A percentile compares a stretch with the other conserved stretches of the same genome.
phyloP scores from a whole-genome alignment of 768 basidiomycete genomes.

The Phlebiopsis gigantea region DNA sequence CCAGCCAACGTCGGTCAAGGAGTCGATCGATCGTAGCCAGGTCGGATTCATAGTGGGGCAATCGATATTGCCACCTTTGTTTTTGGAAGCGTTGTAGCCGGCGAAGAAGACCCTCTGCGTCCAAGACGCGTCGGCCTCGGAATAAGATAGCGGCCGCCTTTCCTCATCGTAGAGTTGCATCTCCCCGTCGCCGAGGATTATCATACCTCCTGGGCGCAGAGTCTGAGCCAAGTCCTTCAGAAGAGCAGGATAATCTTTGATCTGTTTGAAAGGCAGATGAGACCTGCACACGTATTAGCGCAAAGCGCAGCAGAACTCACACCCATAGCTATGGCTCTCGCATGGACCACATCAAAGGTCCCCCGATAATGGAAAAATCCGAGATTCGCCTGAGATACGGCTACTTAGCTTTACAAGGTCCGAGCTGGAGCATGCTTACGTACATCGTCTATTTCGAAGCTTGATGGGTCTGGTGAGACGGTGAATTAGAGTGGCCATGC shows the following conservation, averaged over 20 bases:
- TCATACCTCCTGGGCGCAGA: conserved; percentile 27
- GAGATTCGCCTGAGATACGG: conserved; percentile 24
- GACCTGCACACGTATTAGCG: background rate
- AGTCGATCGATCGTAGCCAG: conserved; percentile 23
- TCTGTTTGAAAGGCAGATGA: conserved; percentile 13
- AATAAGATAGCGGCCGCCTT: conserved; percentile 19
- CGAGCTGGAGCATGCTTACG: conserved; percentile 1
- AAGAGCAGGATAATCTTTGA: conserved; percentile 25
- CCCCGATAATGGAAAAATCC: conserved; percentile 29
- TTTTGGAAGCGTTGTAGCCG: conserved; percentile 29
- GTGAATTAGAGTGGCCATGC: background rate
- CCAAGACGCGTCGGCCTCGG: conserved; percentile 23
- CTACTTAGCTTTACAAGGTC: conserved; percentile 1
- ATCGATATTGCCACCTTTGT: conserved; percentile 23
- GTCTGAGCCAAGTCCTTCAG: conserved; percentile 23
- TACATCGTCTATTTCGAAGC: conserved; percentile 33
- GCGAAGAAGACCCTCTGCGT: conserved; percentile 27
- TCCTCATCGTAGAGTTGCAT: conserved; percentile 29
- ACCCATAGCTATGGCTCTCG: conserved; percentile 25
- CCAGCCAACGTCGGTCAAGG: conserved; percentile 25
- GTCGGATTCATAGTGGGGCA: conserved; percentile 23
- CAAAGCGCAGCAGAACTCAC: conserved; percentile 16
- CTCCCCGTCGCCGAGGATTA: conserved; percentile 28
- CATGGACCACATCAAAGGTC: conserved; percentile 28
- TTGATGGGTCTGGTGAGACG: conserved; percentile 6